Evolutionary conservation across 164 flowering plant genomes (phyloP).

Genomic region (Santalum album): DNA sequence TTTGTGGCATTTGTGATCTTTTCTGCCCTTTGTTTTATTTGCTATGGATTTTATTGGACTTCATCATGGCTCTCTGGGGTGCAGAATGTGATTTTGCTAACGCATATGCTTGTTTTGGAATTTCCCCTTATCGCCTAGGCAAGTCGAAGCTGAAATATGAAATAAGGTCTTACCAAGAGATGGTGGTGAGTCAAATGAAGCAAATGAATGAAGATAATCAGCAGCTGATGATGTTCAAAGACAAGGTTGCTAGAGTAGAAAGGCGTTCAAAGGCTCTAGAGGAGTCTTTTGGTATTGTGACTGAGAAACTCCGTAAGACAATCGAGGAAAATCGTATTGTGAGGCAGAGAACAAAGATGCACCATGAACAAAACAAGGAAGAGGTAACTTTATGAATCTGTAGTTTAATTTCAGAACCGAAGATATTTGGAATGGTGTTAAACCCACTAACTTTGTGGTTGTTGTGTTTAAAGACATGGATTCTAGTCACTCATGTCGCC

Average conservation of each 20-base stretch:
- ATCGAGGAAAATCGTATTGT: constrained; percentile 52
- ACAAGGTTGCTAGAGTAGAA: constrained; percentile 37
- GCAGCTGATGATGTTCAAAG: constrained; percentile 44
- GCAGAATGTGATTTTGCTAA: not conserved
- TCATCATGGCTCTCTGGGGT: not conserved
- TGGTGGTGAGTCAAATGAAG: constrained; percentile 54
- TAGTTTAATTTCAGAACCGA: too few relatives aligned
- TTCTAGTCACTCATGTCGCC: too few relatives aligned
- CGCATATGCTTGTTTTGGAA: not conserved
- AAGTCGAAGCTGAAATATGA: constrained; percentile 69
- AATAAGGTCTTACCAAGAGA: constrained; percentile 68
- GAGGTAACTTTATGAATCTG: constrained; percentile 51
- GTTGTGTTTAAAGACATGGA: too few relatives aligned
- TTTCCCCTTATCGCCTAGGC: constrained; percentile 29
- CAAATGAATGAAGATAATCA: constrained; percentile 85
- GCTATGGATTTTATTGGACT: too few relatives aligned
- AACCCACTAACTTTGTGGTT: too few relatives aligned
- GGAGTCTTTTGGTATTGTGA: constrained; percentile 36
- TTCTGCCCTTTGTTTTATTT: too few relatives aligned
- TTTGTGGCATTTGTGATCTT: not conserved
- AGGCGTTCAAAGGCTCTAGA: constrained; percentile 41
- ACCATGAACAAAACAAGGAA: constrained; percentile 66
- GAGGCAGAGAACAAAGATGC: constrained; percentile 46
- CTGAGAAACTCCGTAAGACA: constrained; percentile 49
- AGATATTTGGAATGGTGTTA: too few relatives aligned